phyloP scores from a whole-genome alignment of 2,329 filamentous ascomycete species.

The Ceratocystis cacaofunesta region DNA sequence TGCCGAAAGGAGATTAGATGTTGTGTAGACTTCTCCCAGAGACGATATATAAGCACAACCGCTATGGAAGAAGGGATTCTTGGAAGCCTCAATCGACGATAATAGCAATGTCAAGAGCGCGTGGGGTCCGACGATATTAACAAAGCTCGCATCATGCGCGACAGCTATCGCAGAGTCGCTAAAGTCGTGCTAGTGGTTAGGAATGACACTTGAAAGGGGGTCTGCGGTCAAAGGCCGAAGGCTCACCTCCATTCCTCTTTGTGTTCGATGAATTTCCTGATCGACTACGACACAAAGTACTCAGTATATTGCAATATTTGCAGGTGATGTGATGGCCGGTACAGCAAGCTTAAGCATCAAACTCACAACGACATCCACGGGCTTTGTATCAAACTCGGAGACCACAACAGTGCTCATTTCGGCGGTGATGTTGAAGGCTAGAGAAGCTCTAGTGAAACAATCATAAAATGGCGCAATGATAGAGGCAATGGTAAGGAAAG shows the following conservation, averaged over 20 bases:
- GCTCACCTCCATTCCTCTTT: neutral
- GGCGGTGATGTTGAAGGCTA: neutral
- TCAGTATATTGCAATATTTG: neutral
- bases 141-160: constrained; percentile 27
- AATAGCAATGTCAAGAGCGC: constrained; percentile 29
- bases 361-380: constrained; percentile 6
- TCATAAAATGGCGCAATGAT: no score
- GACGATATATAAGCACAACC: constrained; percentile 29
- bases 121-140: constrained; percentile 23
- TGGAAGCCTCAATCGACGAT: constrained; percentile 27
- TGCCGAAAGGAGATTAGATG: constrained; percentile 30
- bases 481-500: no score
- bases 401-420: neutral
- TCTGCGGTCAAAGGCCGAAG: neutral
- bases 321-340: neutral
- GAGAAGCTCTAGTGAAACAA: no score
- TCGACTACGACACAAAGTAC: neutral
- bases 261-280: neutral
- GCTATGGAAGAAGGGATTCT: constrained; percentile 33
- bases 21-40: constrained; percentile 31
- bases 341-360: neutral
- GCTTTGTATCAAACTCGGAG: neutral
- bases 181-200: neutral
- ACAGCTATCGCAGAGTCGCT: constrained; percentile 23
- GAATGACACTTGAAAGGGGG: neutral